Conservation (phyloP, 192 early-diverging fungal genomes). For the Anaeromyces robustus region DNA sequence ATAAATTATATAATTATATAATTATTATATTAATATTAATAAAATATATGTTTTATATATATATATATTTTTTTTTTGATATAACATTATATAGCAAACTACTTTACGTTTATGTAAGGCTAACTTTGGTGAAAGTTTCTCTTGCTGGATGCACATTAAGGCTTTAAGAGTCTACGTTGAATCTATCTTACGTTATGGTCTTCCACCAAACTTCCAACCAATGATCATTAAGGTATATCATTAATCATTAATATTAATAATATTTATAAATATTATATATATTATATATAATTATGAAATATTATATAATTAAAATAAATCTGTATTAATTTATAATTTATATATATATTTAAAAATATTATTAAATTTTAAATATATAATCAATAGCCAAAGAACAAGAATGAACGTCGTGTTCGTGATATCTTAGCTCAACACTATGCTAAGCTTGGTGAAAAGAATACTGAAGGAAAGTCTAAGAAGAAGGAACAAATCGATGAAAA, state of each 20-base stretch:
- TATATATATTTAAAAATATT: slow-evolving; percentile 6
- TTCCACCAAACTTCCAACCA: slow-evolving; percentile 83
- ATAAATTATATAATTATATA: too few species aligned
- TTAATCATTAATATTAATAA: slow-evolving; percentile 3
- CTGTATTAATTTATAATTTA: too few species aligned
- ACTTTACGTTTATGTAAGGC: slow-evolving; percentile 76
- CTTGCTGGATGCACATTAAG: slow-evolving; percentile 90
- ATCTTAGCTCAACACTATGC: slow-evolving; percentile 65
- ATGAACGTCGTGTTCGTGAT: slow-evolving; percentile 66
- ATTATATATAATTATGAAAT: too few species aligned
- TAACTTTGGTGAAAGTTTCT: slow-evolving; percentile 86
- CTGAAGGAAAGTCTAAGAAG: slow-evolving; percentile 5
- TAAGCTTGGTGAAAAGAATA: slow-evolving; percentile 43
- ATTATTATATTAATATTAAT: neutral
- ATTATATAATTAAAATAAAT: too few species aligned
- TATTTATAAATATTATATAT: too few species aligned
- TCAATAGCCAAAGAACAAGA: slow-evolving; percentile 51
- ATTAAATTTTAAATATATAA: neutral
- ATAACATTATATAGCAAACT: slow-evolving; percentile 41
- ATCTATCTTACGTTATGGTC: slow-evolving; percentile 88
- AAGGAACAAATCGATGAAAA: slow-evolving; percentile 68
- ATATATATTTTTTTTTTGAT: too few species aligned
- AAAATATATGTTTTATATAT: neutral
- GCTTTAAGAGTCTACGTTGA: slow-evolving; percentile 90
- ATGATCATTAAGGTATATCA: slow-evolving; percentile 44